phyloP scores from a whole-genome alignment of 169 alveolate species.

The Plasmodium gonderi region DNA sequence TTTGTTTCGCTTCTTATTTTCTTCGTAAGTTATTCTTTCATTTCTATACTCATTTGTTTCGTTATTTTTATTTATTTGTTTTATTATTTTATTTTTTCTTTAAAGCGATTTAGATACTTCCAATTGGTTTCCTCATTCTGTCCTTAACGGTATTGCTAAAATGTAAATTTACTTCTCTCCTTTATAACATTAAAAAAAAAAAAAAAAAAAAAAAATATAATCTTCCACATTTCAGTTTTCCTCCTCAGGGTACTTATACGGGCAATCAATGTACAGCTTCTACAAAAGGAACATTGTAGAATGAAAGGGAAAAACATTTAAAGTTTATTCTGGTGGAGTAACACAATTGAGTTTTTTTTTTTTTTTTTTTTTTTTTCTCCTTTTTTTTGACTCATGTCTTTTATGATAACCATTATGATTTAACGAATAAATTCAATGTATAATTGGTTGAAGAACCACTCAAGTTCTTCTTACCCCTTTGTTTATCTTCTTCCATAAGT shows the following conservation, averaged over 20 bases:
- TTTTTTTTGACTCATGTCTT: too few species aligned
- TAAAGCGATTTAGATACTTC: neutral
- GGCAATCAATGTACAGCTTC: slow-evolving; percentile 72
- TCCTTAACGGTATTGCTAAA: neutral
- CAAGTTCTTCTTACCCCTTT: slow-evolving; percentile 40
- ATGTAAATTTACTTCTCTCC: neutral
- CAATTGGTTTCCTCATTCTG: neutral
- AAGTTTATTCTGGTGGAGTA: too few species aligned
- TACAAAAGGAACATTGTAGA: neutral
- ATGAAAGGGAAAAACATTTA: neutral
- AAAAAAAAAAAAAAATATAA: neutral
- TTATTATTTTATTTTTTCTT: neutral
- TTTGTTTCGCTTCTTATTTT: neutral
- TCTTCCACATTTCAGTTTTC: slow-evolving; percentile 14
- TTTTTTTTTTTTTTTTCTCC: too few species aligned
- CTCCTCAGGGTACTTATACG: slow-evolving; percentile 68
- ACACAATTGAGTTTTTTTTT: too few species aligned
- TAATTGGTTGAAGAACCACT: neutral
- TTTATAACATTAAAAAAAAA: neutral
- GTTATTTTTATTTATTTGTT: too few species aligned
- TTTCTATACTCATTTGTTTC: too few species aligned
- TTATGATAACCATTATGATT: too few species aligned
- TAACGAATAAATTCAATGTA: too few species aligned
- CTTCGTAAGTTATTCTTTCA: too few species aligned
- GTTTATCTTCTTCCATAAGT: slow-evolving; percentile 55